Evolutionary conservation across 805 yeast species (phyloP).

Genomic region (Ogataea methanolica): DNA sequence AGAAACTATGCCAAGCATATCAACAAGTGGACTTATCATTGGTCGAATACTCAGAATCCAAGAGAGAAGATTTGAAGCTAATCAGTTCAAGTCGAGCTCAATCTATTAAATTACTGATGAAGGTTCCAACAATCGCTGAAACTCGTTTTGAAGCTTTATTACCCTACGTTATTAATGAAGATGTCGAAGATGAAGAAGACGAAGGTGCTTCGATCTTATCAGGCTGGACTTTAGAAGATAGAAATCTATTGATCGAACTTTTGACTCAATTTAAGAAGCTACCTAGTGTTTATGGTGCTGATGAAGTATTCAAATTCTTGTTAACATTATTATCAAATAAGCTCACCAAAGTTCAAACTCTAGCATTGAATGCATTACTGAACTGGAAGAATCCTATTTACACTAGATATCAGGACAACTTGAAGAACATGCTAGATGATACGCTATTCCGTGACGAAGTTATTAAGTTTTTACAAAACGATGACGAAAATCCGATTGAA

Average conservation of each 20-base stretch:
- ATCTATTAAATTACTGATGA: slow-evolving; percentile 50
- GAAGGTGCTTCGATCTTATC: slow-evolving; percentile 20
- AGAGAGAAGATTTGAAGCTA: slow-evolving; percentile 34
- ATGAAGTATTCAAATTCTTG: slow-evolving; percentile 48
- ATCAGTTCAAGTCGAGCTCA: slow-evolving; percentile 50
- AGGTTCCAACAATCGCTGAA: slow-evolving; percentile 70
- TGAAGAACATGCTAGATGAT: slow-evolving; percentile 75
- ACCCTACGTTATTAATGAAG: slow-evolving; percentile 48
- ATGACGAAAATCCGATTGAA: slow-evolving; percentile 51
- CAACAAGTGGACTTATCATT: slow-evolving; percentile 33
- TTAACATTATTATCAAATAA: slow-evolving; percentile 58
- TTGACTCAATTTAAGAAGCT: slow-evolving; percentile 64
- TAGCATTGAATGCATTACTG: slow-evolving; percentile 66
- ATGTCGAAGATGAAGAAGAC: slow-evolving; percentile 28
- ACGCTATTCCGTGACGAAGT: slow-evolving; percentile 83
- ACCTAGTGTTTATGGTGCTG: slow-evolving; percentile 46
- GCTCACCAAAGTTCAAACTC: slow-evolving; percentile 57
- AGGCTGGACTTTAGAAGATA: slow-evolving; percentile 38
- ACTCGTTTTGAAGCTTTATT: slow-evolving; percentile 49
- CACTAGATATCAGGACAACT: slow-evolving; percentile 65
- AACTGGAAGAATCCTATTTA: slow-evolving; percentile 57
- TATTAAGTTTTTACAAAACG: slow-evolving; percentile 51
- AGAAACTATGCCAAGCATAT: slow-evolving; percentile 30
- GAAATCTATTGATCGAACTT: slow-evolving; percentile 53
- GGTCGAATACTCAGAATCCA: slow-evolving; percentile 30